Evolutionary conservation across 2,329 filamentous ascomycete genomes (phyloP), one percentile per base, ranked within the genome.

Genomic region (Xylaria sp.): DNA sequence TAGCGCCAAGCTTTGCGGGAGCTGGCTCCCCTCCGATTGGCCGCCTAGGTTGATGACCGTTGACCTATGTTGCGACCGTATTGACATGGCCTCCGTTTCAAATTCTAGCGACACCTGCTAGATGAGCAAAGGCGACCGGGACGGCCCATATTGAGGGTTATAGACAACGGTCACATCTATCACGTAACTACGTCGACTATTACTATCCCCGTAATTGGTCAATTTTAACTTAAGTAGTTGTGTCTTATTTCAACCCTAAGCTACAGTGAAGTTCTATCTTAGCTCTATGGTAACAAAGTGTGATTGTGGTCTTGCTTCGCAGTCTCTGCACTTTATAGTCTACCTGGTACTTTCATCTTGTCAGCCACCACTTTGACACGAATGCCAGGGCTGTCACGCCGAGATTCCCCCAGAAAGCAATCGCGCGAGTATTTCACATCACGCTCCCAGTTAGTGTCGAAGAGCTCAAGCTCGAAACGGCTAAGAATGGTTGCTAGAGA

Each of bases 361-460:
- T 55, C 18, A n/a, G 28, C 13, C 9, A 34, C 8, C 8, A 55
- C 32, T 25, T 57, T 57, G 9, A 57, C 54, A n/a, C 54, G 54
- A 10, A 57, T 57, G 3, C 54, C 54, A 8, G 34, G 28, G 4
- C 54, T 57, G 9, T 20, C 34, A 1, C 25, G 54, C 3, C 32
- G 7, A 6, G 54, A 20, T 25, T 57, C 54, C n/a, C 54, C 54
- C 6, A 57, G 18, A 25, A 57, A 57, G n/a, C 54, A 57, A 20
- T 57, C 54, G 34, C 54, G 32, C 20, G 54, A 57, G 37, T 41
- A 57, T 7, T 9, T 13, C 2, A 57, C 54, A 41, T 57, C 54
- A n/a, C 54, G 28, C 12, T 57, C 54, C 54, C 54, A 57, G 34
- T 39, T 57, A 18, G 54, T 57, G 20, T 57, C 54, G 5, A 41